Percentiles rank a stretch among this genome's conserved stretches.
Evolutionary conservation across 345 rosid genomes (phyloP).

Genomic region (Streptanthus diversifolius): DNA sequence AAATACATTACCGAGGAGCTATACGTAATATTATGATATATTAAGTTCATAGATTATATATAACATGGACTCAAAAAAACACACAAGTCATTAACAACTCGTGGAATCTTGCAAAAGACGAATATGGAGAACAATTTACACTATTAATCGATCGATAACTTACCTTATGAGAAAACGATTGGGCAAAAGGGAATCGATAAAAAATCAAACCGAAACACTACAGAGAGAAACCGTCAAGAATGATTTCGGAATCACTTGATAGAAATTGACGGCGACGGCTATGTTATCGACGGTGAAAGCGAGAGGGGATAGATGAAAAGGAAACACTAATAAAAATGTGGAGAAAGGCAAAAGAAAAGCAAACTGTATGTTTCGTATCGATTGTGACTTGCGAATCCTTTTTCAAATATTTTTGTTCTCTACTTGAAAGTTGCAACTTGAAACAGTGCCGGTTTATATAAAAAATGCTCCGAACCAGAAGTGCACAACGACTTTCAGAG

Average conservation of each 20-base stretch:
- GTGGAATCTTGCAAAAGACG: too few species aligned
- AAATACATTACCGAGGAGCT: too few species aligned
- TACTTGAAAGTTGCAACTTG: slow-evolving; percentile 17
- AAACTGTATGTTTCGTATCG: slow-evolving; percentile 11
- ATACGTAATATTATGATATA: too few species aligned
- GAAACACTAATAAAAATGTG: neutral
- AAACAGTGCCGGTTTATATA: neutral
- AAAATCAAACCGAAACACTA: neutral
- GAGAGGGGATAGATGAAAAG: slow-evolving; percentile 2
- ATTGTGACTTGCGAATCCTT: slow-evolving; percentile 36
- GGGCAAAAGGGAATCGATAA: neutral
- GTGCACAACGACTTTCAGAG: neutral
- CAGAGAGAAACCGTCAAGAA: neutral
- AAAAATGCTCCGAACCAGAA: neutral
- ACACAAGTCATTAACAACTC: too few species aligned
- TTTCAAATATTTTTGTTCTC: slow-evolving; percentile 25
- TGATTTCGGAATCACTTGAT: neutral
- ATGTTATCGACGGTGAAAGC: slow-evolving; percentile 34
- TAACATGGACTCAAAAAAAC: too few species aligned
- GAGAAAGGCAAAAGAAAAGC: neutral
- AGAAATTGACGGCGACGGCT: slow-evolving; percentile 23
- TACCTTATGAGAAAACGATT: neutral
- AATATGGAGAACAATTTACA: too few species aligned
- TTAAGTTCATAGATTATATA: too few species aligned
- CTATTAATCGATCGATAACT: neutral